phyloP scores from a whole-genome alignment of 2,329 filamentous ascomycete genomes.

The Claviceps digitariae region DNA sequence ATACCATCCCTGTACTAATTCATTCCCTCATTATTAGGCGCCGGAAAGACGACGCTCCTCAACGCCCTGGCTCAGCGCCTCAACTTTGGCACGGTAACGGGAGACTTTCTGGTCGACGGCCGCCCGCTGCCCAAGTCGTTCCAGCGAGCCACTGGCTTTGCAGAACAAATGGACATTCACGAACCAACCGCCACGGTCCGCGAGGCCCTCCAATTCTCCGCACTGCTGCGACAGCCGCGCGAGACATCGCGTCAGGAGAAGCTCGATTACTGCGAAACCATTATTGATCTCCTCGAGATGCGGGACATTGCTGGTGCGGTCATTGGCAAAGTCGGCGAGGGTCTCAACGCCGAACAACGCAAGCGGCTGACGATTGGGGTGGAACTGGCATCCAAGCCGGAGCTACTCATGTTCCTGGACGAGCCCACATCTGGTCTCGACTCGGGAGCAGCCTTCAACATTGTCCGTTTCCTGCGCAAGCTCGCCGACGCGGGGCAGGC shows the following conservation, averaged over 20 bases:
- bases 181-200: conserved; percentile 52
- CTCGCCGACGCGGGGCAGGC: conserved; percentile 46
- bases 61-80: conserved; percentile 63
- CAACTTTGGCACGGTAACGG: conserved; percentile 62
- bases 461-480: conserved; percentile 47
- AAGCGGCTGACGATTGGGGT: conserved; percentile 44
- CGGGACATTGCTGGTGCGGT: conserved; percentile 50
- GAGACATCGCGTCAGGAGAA: conserved; percentile 47
- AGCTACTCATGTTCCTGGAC: conserved; percentile 51
- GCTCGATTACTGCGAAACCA: conserved; percentile 52
- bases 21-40: conserved; percentile 14
- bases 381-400: conserved; percentile 42
- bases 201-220: conserved; percentile 53
- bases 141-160: conserved; percentile 64
- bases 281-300: conserved; percentile 58
- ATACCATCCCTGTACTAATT: neutral
- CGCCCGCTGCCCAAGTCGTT: conserved; percentile 59
- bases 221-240: conserved; percentile 46
- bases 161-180: conserved; percentile 53
- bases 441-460: conserved; percentile 45
- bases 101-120: conserved; percentile 70
- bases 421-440: conserved; percentile 48
- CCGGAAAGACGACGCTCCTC: conserved; percentile 62
- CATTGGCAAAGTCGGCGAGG: conserved; percentile 44
- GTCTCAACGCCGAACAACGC: conserved; percentile 46